Evolutionary conservation across 164 flowering plant species (phyloP), one percentile per base, ranked within the genome.

Genomic region (Aristolochia fimbriata): DNA sequence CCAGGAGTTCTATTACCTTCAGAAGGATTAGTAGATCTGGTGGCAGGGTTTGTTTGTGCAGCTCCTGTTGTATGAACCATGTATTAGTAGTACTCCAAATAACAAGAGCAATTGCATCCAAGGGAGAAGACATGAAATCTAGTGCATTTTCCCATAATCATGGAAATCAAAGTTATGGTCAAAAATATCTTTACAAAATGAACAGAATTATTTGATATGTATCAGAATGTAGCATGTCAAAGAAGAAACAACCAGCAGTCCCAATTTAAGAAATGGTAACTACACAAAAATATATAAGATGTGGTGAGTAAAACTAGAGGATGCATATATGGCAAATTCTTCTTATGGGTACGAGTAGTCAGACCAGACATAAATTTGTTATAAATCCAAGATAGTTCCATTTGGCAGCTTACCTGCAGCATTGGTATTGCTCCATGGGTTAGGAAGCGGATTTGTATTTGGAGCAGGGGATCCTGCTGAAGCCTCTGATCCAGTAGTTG

Each of bases 381-480:
- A 37, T 37, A 37, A 37, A 37, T 7, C 10, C 4, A 37, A 0
- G 9, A 37, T 37, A 37, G 9, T 10, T 37, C 43, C 27, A 52
- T 22, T 22, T 23, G 15, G 23, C 30, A 4, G 56, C 24, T 52
- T 52, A 52, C 56, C 56, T 17, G 56, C 22, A 23, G 56, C 30
- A 47, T 70, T 74, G 68, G 72, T 58, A 62, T 53, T 63, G 59
- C 62, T 68, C 97, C 97, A 91, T 20, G 97, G 97, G 62, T 90
- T 90, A 10, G 97, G 97, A 68, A 90, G 92, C 10, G 97, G 97
- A 61, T 84, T 83, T 21, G 87, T 70, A 71, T 91, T 91, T 46
- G 97, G 97, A 14, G 76, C 80, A 65, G 87, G 68, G 55, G 80
- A 64, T 11, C 74, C 83, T 20, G 79, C 57, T 45, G 83, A 57